Evolutionary conservation across 2,329 filamentous ascomycete genomes (phyloP).

Genomic region (Talaromyces sp.): DNA sequence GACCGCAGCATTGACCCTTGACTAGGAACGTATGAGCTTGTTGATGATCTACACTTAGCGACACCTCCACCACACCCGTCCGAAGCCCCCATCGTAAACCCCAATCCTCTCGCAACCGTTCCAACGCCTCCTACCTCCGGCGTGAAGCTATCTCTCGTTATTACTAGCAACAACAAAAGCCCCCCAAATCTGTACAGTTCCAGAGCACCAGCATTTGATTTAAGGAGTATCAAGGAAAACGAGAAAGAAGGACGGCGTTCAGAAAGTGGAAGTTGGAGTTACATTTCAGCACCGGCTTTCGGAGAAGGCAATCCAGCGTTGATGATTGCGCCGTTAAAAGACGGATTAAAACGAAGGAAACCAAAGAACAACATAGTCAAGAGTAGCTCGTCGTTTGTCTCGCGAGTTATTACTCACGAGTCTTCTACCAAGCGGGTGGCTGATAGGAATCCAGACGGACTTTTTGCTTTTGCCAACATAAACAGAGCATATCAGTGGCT

Average conservation of each 20-base stretch:
- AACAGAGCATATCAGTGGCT: conserved; percentile 96
- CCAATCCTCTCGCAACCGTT: conserved; percentile 83
- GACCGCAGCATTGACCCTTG: conserved; percentile 4
- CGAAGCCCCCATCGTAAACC: conserved; percentile 78
- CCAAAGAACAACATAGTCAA: conserved; percentile 98
- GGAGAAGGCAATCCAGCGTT: conserved; percentile 80
- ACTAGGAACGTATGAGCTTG: conserved; percentile 78
- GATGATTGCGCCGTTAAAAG: conserved; percentile 58
- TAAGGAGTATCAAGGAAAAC: conserved; percentile 54
- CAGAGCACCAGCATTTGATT: conserved; percentile 43
- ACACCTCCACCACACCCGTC: conserved; percentile 94
- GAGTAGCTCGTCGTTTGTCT: conserved; percentile 97
- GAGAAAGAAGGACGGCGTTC: conserved; percentile 58
- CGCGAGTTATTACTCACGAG: conserved; percentile 90
- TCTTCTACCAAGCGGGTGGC: conserved; percentile 68
- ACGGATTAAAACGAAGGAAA: conserved; percentile 70
- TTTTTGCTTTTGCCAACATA: conserved; percentile 92
- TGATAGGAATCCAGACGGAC: conserved; percentile 70
- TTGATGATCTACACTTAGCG: conserved; percentile 86
- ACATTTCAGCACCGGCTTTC: conserved; percentile 58
- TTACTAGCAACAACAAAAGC: conserved; percentile 58
- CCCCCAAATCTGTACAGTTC: conserved; percentile 46
- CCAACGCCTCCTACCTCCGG: conserved; percentile 78
- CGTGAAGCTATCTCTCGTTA: conserved; percentile 75
- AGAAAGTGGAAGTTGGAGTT: conserved; percentile 50